phyloP scores from a whole-genome alignment of 2,329 filamentous ascomycete species.

The Aspergillus sp. region DNA sequence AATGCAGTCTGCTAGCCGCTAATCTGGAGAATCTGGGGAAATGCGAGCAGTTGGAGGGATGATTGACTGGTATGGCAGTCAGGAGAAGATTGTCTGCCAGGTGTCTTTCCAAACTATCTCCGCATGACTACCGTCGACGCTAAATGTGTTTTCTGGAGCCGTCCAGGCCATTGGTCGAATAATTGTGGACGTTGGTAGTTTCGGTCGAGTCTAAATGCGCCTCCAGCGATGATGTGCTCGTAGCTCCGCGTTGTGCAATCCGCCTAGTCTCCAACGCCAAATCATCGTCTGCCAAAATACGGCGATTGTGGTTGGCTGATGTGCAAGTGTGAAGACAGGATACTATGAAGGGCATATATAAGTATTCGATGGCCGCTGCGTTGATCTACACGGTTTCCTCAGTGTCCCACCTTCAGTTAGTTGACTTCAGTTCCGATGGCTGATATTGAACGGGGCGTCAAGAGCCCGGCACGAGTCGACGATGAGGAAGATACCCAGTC shows the following conservation, averaged over 20 bases:
- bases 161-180: not conserved
- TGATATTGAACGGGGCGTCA: constrained; percentile 22
- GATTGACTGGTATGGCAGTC: not conserved
- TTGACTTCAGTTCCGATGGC: constrained; percentile 11
- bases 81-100: not conserved
- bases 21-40: not conserved
- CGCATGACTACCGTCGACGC: not conserved
- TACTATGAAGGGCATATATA: not conserved
- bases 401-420: not conserved
- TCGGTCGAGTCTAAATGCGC: constrained; percentile 1
- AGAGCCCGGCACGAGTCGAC: constrained; percentile 3
- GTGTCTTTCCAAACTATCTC: not conserved
- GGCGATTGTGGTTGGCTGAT: not conserved
- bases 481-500: constrained; percentile 11
- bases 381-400: not conserved
- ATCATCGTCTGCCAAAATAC: not conserved
- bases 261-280: constrained; percentile 1
- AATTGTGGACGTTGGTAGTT: not conserved
- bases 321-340: not conserved
- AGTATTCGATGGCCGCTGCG: not conserved
- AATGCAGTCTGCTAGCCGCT: not conserved
- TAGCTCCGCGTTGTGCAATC: constrained; percentile 19
- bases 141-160: not conserved
- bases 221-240: constrained; percentile 24
- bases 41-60: not conserved